Conservation (phyloP, 2,329 filamentous ascomycete species). For the Lachnellula cervina region DNA sequence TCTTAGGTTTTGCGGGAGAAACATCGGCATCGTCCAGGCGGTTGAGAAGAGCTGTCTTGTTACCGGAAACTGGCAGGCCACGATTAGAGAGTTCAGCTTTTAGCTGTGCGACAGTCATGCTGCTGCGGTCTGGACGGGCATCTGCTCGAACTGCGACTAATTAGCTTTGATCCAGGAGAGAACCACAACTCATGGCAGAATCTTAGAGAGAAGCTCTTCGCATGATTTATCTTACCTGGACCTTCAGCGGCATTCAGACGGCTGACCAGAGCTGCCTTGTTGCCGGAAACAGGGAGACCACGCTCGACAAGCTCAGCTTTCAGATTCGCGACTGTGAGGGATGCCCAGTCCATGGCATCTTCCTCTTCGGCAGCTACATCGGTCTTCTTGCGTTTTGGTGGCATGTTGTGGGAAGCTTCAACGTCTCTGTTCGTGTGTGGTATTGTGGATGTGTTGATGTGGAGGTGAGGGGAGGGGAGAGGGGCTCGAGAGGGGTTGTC, state of each 20-base stretch:
- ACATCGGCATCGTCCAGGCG: conserved; percentile 42
- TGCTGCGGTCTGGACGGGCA: conserved; percentile 36
- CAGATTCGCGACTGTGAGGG: conserved; percentile 1
- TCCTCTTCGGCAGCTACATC: neutral
- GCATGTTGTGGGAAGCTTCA: neutral
- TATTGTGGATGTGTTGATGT: too few relatives aligned
- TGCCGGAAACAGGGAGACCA: conserved; percentile 2
- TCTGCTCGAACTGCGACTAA: neutral
- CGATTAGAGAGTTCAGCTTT: conserved; percentile 68
- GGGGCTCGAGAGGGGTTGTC: too few relatives aligned
- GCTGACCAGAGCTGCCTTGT: conserved; percentile 3
- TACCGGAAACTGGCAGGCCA: conserved; percentile 59
- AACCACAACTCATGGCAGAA: neutral
- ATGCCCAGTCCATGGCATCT: neutral
- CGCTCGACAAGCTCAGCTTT: conserved; percentile 4
- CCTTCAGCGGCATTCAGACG: conserved; percentile 1
- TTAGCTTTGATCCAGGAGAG: neutral
- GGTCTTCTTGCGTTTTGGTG: neutral
- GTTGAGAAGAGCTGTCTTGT: conserved; percentile 66
- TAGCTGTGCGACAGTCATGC: conserved; percentile 65
- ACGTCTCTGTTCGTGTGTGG: too few relatives aligned
- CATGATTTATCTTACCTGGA: neutral
- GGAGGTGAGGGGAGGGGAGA: too few relatives aligned
- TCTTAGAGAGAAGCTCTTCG: too few relatives aligned
- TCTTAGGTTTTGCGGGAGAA: neutral